Percentiles rank a stretch among this genome's conserved stretches.
Conservation (phyloP, 169 alveolate species). For the Cytauxzoon felis region DNA sequence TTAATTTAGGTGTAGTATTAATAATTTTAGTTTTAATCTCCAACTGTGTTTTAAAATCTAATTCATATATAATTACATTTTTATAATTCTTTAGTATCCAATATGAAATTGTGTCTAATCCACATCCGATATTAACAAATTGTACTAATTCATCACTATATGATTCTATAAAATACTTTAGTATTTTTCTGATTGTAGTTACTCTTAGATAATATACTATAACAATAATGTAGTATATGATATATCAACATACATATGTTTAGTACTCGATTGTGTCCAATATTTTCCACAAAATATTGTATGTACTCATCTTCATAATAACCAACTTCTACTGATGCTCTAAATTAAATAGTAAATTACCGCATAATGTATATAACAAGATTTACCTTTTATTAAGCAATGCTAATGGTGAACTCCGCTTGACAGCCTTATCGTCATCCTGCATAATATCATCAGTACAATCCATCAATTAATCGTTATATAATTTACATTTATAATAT, state of each 20-base stretch:
- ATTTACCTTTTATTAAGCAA: no score
- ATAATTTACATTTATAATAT: no score
- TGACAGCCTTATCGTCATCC: no score
- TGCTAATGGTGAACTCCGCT: no score
- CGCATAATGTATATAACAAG: no score
- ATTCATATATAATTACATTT: slow-evolving; percentile 17
- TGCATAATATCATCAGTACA: no score
- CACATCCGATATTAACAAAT: slow-evolving; percentile 51
- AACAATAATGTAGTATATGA: no score
- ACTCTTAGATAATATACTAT: slow-evolving; percentile 27
- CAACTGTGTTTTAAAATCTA: slow-evolving; percentile 17
- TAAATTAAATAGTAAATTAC: no score
- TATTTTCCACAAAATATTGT: slow-evolving; percentile 2
- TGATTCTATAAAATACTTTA: not conserved
- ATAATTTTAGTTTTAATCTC: slow-evolving; percentile 20
- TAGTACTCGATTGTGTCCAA: no score
- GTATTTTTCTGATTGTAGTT: not conserved
- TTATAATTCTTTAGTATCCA: slow-evolving; percentile 17
- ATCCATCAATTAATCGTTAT: no score
- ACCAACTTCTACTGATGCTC: slow-evolving; percentile 32
- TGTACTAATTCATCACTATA: slow-evolving; percentile 20
- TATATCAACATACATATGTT: no score
- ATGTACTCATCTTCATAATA: slow-evolving; percentile 48
- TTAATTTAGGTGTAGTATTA: not conserved
- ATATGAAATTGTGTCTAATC: slow-evolving; percentile 28